phyloP scores from a whole-genome alignment of 2,329 filamentous ascomycete genomes.

The Neonectria ditissima region DNA sequence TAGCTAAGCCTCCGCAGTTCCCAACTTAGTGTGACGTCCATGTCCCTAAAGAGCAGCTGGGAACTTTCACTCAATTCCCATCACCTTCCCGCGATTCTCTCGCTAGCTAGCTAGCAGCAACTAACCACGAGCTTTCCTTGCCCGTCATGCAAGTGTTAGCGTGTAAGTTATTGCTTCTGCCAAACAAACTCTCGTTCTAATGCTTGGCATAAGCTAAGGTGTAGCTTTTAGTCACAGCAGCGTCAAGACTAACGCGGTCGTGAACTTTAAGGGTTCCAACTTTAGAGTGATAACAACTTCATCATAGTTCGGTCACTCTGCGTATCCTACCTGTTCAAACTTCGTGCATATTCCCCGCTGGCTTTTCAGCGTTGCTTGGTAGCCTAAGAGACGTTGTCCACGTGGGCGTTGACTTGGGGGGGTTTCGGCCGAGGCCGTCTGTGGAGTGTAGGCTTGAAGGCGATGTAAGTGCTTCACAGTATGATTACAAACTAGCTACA shows the following conservation, averaged over 20 bases:
- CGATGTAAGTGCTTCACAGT: neutral
- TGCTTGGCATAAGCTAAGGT: neutral
- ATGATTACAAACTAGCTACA: neutral
- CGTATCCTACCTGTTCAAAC: too few relatives aligned
- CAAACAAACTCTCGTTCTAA: slow-evolving; percentile 4
- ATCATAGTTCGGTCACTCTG: slow-evolving; percentile 9
- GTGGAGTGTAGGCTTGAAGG: neutral
- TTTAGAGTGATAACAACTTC: slow-evolving; percentile 4
- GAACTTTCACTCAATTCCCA: neutral
- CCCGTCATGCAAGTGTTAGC: neutral
- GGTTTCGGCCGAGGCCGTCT: neutral
- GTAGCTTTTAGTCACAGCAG: too few relatives aligned
- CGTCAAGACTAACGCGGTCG: neutral
- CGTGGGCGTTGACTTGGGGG: neutral
- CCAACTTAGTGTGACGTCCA: neutral
- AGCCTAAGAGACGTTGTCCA: neutral
- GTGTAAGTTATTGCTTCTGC: neutral
- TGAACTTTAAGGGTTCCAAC: slow-evolving; percentile 13
- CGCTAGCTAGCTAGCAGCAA: neutral
- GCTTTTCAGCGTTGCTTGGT: neutral
- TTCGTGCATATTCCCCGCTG: neutral
- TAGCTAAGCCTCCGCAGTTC: neutral
- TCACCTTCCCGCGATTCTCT: neutral
- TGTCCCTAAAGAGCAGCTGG: neutral
- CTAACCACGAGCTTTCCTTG: neutral